Evolutionary conservation across 371 early-diverging fungal genomes (phyloP).

Genomic region (Umbelopsis sp.): DNA sequence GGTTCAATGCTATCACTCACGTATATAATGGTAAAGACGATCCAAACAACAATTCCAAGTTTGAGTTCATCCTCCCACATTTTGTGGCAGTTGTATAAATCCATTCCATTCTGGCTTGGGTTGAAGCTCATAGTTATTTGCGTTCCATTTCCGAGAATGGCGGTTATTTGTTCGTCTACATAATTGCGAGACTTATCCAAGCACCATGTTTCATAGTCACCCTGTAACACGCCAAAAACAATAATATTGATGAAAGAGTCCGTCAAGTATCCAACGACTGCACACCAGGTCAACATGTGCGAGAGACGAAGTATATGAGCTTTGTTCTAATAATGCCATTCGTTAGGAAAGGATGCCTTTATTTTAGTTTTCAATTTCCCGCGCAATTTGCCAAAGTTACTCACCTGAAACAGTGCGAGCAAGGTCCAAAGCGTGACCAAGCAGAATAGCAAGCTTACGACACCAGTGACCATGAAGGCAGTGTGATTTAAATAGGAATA

Average conservation of each 20-base stretch:
- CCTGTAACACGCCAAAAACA: background rate
- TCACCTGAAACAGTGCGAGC: conserved; percentile 28
- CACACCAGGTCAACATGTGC: conserved; percentile 4
- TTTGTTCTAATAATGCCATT: background rate
- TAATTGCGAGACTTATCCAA: background rate
- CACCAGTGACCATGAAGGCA: conserved; percentile 24
- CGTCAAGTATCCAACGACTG: background rate
- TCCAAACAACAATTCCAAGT: conserved; percentile 33
- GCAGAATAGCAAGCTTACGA: conserved; percentile 28
- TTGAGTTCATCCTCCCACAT: conserved; percentile 49
- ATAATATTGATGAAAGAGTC: conserved; percentile 11
- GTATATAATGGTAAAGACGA: conserved; percentile 36
- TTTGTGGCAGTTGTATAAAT: conserved; percentile 37
- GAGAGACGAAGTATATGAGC: background rate
- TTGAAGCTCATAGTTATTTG: conserved; percentile 9
- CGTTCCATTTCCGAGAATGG: conserved; percentile 11
- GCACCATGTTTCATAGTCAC: conserved; percentile 2
- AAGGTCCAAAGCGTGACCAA: conserved; percentile 23
- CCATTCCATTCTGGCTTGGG: background rate
- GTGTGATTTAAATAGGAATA: conserved; percentile 28
- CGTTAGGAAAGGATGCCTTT: too few species aligned
- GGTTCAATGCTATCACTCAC: conserved; percentile 24
- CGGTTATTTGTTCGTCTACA: conserved; percentile 4
- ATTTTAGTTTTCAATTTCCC: too few species aligned
- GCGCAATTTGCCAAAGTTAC: background rate